Evolutionary conservation across 176 grass and related monocot species (phyloP).

Genomic region (Triticum timopheevii): DNA sequence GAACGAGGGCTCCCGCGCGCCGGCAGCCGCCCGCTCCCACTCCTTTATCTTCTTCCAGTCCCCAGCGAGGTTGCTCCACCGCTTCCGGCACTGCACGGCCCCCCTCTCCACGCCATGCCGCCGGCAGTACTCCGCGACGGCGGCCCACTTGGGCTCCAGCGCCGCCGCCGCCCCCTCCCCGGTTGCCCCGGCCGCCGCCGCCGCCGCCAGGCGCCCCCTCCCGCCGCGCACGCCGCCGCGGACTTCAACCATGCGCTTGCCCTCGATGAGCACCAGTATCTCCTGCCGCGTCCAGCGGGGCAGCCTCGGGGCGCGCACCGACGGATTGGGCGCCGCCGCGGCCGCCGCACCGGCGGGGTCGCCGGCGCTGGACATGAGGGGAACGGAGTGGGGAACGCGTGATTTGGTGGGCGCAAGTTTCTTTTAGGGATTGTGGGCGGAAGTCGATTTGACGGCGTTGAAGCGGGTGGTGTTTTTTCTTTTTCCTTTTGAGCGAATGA

Average conservation of each 20-base stretch:
- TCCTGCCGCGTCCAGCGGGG: slow-evolving; percentile 93
- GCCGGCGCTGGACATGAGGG: slow-evolving; percentile 74
- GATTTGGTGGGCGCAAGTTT: not conserved
- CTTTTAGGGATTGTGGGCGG: slow-evolving; percentile 11
- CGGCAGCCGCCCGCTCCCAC: slow-evolving; percentile 60
- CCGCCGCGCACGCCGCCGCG: slow-evolving; percentile 48
- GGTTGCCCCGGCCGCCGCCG: too few relatives aligned
- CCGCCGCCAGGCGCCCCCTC: slow-evolving; percentile 25
- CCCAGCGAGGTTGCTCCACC: slow-evolving; percentile 97
- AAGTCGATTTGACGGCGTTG: slow-evolving; percentile 59
- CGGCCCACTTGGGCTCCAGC: slow-evolving; percentile 89
- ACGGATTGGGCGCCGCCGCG: slow-evolving; percentile 13
- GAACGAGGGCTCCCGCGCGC: slow-evolving; percentile 61
- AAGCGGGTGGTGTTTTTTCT: slow-evolving; percentile 16
- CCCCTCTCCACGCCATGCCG: slow-evolving; percentile 80
- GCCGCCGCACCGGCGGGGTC: slow-evolving; percentile 42
- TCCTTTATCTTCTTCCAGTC: slow-evolving; percentile 99
- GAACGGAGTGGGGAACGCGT: not conserved
- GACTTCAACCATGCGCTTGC: slow-evolving; percentile 75
- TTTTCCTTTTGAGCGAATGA: too few relatives aligned
- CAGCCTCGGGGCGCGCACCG: slow-evolving; percentile 59
- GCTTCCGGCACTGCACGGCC: slow-evolving; percentile 89
- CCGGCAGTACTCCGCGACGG: slow-evolving; percentile 80
- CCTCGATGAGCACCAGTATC: slow-evolving; percentile 93
- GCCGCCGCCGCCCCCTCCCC: not conserved